Conservation (phyloP, 768 basidiomycete genomes). For the Kockovaella imperatae region DNA sequence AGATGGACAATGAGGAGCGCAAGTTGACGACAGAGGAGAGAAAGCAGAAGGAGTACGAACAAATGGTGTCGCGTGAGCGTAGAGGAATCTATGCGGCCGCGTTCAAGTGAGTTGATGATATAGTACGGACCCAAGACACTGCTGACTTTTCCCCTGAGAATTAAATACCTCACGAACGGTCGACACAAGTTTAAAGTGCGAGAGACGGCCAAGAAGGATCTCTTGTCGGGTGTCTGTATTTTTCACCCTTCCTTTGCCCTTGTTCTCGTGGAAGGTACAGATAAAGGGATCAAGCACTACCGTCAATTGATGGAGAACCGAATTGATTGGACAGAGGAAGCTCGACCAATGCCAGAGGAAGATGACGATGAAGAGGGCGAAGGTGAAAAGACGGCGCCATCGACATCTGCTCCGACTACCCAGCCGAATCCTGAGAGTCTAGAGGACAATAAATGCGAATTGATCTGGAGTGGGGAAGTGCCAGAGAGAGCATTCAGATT, state of each 20-base stretch:
- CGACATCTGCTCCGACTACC: constrained; percentile 18
- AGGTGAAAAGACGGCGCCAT: constrained; percentile 9
- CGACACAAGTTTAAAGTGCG: constrained; percentile 92
- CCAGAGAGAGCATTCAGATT: constrained; percentile 69
- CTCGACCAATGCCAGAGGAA: constrained; percentile 69
- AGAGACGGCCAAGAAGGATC: constrained; percentile 88
- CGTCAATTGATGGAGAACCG: constrained; percentile 77
- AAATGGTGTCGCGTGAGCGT: constrained; percentile 81
- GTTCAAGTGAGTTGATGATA: constrained; percentile 77
- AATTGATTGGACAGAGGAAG: constrained; percentile 88
- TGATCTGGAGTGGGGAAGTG: constrained; percentile 88
- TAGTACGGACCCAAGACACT: background rate
- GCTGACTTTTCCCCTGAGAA: constrained; percentile 48
- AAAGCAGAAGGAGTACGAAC: constrained; percentile 73
- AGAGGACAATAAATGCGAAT: constrained; percentile 76
- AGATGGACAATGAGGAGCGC: constrained; percentile 86
- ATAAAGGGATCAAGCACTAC: constrained; percentile 77
- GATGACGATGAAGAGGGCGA: constrained; percentile 46
- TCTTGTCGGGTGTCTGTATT: constrained; percentile 78
- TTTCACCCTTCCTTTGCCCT: constrained; percentile 83
- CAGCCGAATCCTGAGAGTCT: constrained; percentile 51
- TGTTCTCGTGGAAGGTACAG: constrained; percentile 87
- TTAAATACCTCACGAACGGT: constrained; percentile 81
- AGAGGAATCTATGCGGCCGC: constrained; percentile 74
- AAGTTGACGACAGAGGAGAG: constrained; percentile 87